A percentile compares a stretch with the other conserved stretches of the same genome.
These are phyloP conservation scores for Rutidosis leptorrhynchoides DNA, from an alignment of 129 eudicot genomes.

Conservation along the genomic window DNA sequence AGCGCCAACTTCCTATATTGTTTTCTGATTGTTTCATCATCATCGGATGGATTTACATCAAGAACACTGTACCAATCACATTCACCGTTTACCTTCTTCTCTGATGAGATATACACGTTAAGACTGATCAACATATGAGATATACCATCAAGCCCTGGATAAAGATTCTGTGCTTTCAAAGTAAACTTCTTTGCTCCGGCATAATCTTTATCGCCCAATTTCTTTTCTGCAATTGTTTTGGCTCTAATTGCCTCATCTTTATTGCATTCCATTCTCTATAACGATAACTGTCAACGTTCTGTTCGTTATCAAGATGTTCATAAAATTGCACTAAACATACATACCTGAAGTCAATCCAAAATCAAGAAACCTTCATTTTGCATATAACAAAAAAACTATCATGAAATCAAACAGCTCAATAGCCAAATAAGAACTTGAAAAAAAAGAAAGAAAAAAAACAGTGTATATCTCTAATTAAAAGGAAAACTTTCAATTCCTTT, in stretches of 20 bases:
- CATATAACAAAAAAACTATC: neutral
- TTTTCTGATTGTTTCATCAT: slow-evolving; percentile 53
- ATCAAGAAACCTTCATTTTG: too few species aligned
- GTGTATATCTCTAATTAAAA: too few species aligned
- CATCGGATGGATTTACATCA: slow-evolving; percentile 56
- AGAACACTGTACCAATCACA: slow-evolving; percentile 72
- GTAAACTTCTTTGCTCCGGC: slow-evolving; percentile 68
- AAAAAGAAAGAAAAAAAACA: too few species aligned
- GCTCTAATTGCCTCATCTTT: slow-evolving; percentile 72
- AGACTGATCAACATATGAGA: slow-evolving; percentile 49
- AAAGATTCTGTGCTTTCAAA: slow-evolving; percentile 62
- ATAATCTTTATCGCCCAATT: slow-evolving; percentile 49
- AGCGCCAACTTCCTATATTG: slow-evolving; percentile 63
- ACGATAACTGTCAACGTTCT: neutral
- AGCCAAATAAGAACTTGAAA: too few species aligned
- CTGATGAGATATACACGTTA: slow-evolving; percentile 61
- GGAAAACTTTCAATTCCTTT: too few species aligned
- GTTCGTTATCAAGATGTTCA: neutral
- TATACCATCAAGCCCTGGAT: slow-evolving; percentile 66
- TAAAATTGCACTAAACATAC: too few species aligned
- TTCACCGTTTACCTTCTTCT: slow-evolving; percentile 64
- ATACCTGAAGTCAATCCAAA: neutral
- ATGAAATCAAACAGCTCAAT: too few species aligned
- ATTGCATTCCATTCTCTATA: slow-evolving; percentile 72
- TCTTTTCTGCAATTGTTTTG: slow-evolving; percentile 63